Evolutionary conservation across 768 basidiomycete genomes (phyloP).

Genomic region (Coprinopsis marcescibilis): DNA sequence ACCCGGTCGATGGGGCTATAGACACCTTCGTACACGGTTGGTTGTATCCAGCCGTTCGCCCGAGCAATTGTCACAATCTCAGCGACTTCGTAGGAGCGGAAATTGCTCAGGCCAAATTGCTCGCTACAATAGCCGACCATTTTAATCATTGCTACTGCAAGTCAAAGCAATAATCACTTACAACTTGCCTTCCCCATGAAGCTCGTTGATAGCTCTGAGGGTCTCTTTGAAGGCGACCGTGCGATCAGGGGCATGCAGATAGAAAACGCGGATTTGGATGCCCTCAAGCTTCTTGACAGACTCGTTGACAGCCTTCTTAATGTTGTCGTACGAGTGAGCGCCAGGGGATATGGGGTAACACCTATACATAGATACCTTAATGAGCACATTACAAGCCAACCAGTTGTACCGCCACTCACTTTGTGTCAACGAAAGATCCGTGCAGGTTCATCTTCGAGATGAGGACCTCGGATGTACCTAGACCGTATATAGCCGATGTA

Average conservation of each 20-base stretch:
- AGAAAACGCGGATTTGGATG: slow-evolving; percentile 17
- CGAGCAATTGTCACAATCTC: slow-evolving; percentile 55
- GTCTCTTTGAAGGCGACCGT: slow-evolving; percentile 54
- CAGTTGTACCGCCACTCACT: not conserved
- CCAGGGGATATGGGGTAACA: not conserved
- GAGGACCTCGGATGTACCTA: not conserved
- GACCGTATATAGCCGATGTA: not conserved
- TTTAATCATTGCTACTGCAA: not conserved
- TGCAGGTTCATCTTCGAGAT: not conserved
- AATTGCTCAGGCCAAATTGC: slow-evolving; percentile 62
- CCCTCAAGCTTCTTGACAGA: not conserved
- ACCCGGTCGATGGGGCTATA: slow-evolving; percentile 36
- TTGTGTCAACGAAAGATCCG: not conserved
- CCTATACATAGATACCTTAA: not conserved
- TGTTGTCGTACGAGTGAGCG: not conserved
- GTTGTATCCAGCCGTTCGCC: slow-evolving; percentile 46
- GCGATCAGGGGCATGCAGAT: slow-evolving; percentile 58
- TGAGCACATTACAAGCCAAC: not conserved
- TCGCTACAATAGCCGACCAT: slow-evolving; percentile 26
- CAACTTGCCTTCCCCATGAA: slow-evolving; percentile 54
- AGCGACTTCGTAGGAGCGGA: slow-evolving; percentile 50
- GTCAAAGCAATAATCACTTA: not conserved
- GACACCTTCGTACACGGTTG: slow-evolving; percentile 49
- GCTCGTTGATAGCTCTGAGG: slow-evolving; percentile 43
- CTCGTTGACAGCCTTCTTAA: not conserved